Base-by-base conservation (phyloP, 305 asterid species). In the Coffea humblotiana region DNA sequence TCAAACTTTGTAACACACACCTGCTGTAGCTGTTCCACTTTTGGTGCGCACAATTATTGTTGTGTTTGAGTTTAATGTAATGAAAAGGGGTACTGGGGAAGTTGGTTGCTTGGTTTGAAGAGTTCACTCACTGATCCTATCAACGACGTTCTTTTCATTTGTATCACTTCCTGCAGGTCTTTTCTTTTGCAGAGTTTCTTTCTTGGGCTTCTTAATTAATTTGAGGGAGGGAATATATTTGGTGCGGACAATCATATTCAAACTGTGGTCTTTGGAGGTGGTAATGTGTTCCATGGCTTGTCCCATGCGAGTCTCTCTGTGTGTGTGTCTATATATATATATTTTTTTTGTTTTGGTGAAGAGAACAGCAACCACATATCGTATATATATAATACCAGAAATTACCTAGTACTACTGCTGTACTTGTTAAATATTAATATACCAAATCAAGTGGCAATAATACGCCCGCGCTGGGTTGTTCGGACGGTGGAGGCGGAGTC, bases 21-120 rank as follows among this genome's bases (percentile, higher is more conserved):
- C 32, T 32, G 32, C 32, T 32, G 32, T 32, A 32, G 65, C 40
- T 79, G 77, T 72, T 79, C 70, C 45, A 65, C 82, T 79, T 79
- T 79, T 29, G 54, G 82, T 72, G 23, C 32, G 72, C 82, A 79
- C 61, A 77, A 79, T 79, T 56, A 79, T 79, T 54, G 49, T 51
- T 76, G 32, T 27, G 19, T 27, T 40, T 40, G 73, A 40, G 61
- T 73, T 52, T 73, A 25, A 49, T 69, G 73, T 69, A 40, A 69
- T 18, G 15, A 69, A 69, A 60, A 40, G 43, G 3, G 29, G 15
- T 27, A 32, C 32, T 1, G 32, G 18, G 35, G 32, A 67, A 77
- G 54, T 77, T 73, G 65, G 80, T 5, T 40, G 43, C 43, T 23
- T 35, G 23, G 29, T 77, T 49, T 51, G 64, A 72, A 40, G 66